phyloP scores from a whole-genome alignment of 805 yeast species.

The Myxozyma sirexii region DNA sequence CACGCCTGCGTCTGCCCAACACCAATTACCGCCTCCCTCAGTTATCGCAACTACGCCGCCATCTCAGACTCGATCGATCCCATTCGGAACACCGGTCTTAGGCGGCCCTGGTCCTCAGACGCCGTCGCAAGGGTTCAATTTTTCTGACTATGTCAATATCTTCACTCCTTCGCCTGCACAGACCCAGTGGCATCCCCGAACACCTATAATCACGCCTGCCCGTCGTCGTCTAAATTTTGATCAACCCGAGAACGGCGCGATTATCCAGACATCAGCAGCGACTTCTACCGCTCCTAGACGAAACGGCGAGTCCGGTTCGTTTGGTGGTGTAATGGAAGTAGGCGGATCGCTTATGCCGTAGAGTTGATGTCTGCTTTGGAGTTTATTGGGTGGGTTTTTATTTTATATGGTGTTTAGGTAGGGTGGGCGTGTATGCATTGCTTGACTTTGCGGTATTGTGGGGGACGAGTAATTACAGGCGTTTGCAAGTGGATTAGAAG shows the following conservation, averaged over 20 bases:
- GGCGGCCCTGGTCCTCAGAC: slow-evolving; percentile 39
- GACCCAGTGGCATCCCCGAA: slow-evolving; percentile 31
- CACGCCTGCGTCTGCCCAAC: slow-evolving; percentile 15
- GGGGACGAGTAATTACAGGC: no score
- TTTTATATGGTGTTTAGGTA: background rate
- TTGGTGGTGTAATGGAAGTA: slow-evolving; percentile 16
- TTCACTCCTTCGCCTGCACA: slow-evolving; percentile 44
- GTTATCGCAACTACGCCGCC: slow-evolving; percentile 40
- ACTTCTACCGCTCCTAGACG: background rate
- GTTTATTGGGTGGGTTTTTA: background rate
- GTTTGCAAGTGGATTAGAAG: no score
- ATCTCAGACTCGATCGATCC: slow-evolving; percentile 29
- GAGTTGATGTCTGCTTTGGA: background rate
- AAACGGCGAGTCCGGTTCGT: background rate
- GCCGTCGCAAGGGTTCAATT: slow-evolving; percentile 58
- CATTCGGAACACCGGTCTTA: slow-evolving; percentile 6
- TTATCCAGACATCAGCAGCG: background rate
- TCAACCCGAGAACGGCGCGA: slow-evolving; percentile 22
- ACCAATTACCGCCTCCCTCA: slow-evolving; percentile 27
- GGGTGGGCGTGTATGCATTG: no score
- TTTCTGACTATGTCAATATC: slow-evolving; percentile 77
- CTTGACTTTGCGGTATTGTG: no score
- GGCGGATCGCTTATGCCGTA: slow-evolving; percentile 20
- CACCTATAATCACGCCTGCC: slow-evolving; percentile 30
- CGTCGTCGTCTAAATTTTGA: slow-evolving; percentile 36